Evolutionary conservation across 192 early-diverging fungal species (phyloP).

Genomic region (Coemansia umbellata): DNA sequence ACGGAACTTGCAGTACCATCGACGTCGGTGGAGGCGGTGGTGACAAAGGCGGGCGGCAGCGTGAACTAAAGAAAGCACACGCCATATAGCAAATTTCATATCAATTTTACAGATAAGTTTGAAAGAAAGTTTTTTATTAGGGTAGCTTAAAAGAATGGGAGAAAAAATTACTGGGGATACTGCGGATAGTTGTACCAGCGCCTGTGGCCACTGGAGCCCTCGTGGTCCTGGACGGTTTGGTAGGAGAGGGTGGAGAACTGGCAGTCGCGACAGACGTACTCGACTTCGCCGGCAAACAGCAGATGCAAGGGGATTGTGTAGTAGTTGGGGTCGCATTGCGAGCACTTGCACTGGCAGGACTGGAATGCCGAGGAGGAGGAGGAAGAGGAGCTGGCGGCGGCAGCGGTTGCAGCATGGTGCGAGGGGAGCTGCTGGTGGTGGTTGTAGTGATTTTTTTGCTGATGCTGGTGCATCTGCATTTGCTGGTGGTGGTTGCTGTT

Average conservation of each 20-base stretch:
- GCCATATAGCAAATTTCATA: too few species aligned
- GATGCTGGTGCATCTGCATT: conserved; percentile 6
- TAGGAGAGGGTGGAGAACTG: conserved; percentile 35
- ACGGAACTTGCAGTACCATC: conserved; percentile 86
- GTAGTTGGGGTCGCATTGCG: conserved; percentile 51
- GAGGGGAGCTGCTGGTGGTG: conserved; percentile 10
- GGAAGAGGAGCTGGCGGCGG: background rate
- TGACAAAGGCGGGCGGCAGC: too few species aligned
- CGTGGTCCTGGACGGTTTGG: conserved; percentile 27
- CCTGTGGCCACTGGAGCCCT: conserved; percentile 38
- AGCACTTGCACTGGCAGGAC: conserved; percentile 33
- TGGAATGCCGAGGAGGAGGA: background rate
- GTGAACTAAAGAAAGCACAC: too few species aligned
- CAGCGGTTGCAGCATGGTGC: background rate
- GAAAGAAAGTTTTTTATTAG: too few species aligned
- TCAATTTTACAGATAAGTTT: too few species aligned
- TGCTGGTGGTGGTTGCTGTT: conserved; percentile 8
- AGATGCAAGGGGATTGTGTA: conserved; percentile 34
- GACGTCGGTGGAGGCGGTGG: background rate
- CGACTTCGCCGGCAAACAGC: conserved; percentile 26
- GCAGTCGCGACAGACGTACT: conserved; percentile 49
- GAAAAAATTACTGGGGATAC: too few species aligned
- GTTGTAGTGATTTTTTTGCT: conserved; percentile 10
- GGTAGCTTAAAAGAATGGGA: background rate
- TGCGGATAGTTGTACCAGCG: conserved; percentile 52